Percentiles rank a stretch among this genome's conserved stretches.
Evolutionary conservation across 257 asterid genomes (phyloP).

Genomic region (Jasminum sambac): DNA sequence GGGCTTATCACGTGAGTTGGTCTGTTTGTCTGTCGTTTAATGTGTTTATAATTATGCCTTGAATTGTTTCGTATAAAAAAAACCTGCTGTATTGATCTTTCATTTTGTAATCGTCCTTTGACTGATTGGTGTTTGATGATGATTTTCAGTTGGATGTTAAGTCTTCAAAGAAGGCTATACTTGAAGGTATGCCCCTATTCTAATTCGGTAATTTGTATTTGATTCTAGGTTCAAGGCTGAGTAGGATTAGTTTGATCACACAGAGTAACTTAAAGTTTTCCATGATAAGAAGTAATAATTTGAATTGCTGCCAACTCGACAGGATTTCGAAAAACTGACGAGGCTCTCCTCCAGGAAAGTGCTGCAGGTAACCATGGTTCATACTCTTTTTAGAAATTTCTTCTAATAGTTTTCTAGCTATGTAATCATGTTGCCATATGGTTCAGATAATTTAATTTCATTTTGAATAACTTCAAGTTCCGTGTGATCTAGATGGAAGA

Average conservation of each 20-base stretch:
- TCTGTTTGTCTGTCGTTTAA: constrained; percentile 62
- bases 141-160: constrained; percentile 78
- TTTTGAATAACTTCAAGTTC: background rate
- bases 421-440: constrained; percentile 2
- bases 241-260: constrained; percentile 16
- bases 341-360: constrained; percentile 78
- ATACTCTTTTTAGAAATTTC: constrained; percentile 14
- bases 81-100: constrained; percentile 7
- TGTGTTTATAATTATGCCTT: constrained; percentile 17
- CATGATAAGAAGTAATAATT: constrained; percentile 12
- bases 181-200: constrained; percentile 51
- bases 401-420: constrained; percentile 12
- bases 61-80: constrained; percentile 9
- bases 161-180: constrained; percentile 77
- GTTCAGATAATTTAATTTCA: background rate
- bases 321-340: constrained; percentile 82
- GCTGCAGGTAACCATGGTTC: constrained; percentile 51
- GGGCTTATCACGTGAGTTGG: constrained; percentile 99
- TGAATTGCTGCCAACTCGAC: constrained; percentile 1
- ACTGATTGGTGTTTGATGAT: constrained; percentile 21
- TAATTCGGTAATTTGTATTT: background rate
- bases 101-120: constrained; percentile 10
- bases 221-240: background rate
- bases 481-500: background rate
- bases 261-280: background rate